Base-by-base conservation (phyloP, 140 eudicot genomes). In the Cichorium intybus region DNA sequence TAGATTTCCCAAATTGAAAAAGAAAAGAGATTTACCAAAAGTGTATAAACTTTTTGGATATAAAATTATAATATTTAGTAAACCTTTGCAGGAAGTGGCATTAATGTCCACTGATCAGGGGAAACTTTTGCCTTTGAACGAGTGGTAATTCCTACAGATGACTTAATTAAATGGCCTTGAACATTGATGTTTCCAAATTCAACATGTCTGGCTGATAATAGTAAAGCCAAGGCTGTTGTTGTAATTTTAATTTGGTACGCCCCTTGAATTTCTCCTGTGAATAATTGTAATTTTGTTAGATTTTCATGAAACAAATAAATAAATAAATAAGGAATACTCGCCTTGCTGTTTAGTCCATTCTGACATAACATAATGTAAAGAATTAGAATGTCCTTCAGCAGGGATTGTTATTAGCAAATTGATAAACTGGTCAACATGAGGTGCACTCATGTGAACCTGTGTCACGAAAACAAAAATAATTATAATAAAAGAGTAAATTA, bases 281-380 rank as follows among this genome's bases (percentile, higher is more conserved):
- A 53, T 3, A 22, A 10, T 61, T 55, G 18, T 23, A 71, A 23
- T 49, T 37, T 35, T 39, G 5, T 59, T 56, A 34, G 10, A 23
- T 35, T 26, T 26, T 34, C 54, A 23, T 53, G 4, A 12, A 8
- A 51, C 20, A 54, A 65, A 37, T 18, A 68, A 53, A 29, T 12
- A 31, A 43, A 56, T 48, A 33, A 55, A 28, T 52, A 49, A 66
- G 51, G 15, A 24, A 54, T 24, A 65, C 90, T 75, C 72, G 77
- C 99, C 99, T 89, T 93, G 99, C 52, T 79, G 95, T 72, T 73
- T 83, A 27, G 89, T 82, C 99, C 99, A 93, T 78, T 88, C 99
- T n/a, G 84, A 73, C 97, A 88, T 93, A 37, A 93, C 73, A 70
- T 86, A 93, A 71, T 77, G 75, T 77, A 93, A 82, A 27, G 94